These are phyloP conservation scores for Marasmius tenuissimus DNA, from an alignment of 1,284 basidiomycete genomes.

Conservation along the genomic window DNA sequence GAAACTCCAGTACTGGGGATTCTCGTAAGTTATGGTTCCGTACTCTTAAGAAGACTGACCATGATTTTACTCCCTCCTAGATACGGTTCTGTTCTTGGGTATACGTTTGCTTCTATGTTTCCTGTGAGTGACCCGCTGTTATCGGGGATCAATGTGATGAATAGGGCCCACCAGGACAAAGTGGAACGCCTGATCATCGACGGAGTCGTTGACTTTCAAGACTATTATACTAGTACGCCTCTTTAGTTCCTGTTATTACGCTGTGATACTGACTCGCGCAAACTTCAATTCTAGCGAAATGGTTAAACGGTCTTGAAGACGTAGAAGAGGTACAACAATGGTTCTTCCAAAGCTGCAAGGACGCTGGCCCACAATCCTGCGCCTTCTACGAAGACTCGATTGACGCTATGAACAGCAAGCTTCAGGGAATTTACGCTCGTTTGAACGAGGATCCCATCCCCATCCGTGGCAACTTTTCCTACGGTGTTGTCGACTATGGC, in stretches of 20 bases:
- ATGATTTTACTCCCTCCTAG: constrained; percentile 3
- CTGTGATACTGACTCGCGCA: too few species aligned
- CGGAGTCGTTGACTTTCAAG: constrained; percentile 16
- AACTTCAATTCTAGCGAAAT: neutral
- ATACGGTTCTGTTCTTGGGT: constrained; percentile 21
- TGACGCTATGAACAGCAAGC: constrained; percentile 6
- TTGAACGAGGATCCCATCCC: constrained; percentile 14
- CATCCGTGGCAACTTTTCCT: constrained; percentile 9
- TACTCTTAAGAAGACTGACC: neutral
- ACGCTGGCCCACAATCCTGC: constrained; percentile 2
- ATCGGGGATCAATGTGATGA: neutral
- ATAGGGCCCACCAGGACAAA: constrained; percentile 11
- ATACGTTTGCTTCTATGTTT: constrained; percentile 22
- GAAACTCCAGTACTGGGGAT: constrained; percentile 53
- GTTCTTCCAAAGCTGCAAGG: constrained; percentile 15
- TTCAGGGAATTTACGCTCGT: constrained; percentile 9
- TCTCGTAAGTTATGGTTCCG: constrained; percentile 27
- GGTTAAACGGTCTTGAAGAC: constrained; percentile 14
- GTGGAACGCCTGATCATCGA: constrained; percentile 20
- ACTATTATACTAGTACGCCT: constrained; percentile 15
- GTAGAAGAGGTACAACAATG: constrained; percentile 9
- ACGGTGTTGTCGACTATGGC: constrained; percentile 17
- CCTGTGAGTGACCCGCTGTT: constrained; percentile 11
- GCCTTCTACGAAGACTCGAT: constrained; percentile 15
- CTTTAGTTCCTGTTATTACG: too few species aligned